phyloP scores from a whole-genome alignment of 495 filamentous ascomycete species.

The Trichoderma virens region DNA sequence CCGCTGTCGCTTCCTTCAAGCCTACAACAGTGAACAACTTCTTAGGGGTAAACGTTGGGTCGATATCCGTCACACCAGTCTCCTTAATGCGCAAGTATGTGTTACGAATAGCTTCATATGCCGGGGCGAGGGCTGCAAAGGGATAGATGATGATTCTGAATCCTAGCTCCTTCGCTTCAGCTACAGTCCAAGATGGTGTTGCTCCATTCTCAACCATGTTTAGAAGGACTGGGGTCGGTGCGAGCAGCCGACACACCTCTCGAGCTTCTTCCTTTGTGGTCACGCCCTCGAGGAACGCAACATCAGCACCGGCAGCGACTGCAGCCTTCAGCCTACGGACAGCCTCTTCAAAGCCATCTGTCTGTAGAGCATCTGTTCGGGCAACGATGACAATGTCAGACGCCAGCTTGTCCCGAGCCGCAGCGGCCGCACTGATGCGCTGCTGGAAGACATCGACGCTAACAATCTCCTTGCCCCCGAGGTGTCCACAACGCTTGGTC shows the following conservation, averaged over 20 bases:
- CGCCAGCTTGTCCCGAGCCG: conserved; percentile 27
- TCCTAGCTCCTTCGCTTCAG: conserved; percentile 49
- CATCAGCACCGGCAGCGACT: conserved; percentile 52
- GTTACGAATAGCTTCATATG: conserved; percentile 38
- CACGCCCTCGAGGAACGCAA: conserved; percentile 58
- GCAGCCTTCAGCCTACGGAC: conserved; percentile 48
- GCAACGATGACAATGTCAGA: conserved; percentile 63
- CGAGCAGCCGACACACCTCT: conserved; percentile 44
- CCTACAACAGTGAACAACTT: conserved; percentile 17
- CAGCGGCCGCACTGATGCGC: conserved; percentile 43
- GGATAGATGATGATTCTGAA: conserved; percentile 54
- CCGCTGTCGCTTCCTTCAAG: conserved; percentile 14
- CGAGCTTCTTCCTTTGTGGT: conserved; percentile 45
- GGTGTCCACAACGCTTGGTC: conserved; percentile 59
- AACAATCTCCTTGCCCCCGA: conserved; percentile 56
- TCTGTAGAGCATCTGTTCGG: conserved; percentile 59
- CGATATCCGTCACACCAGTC: conserved; percentile 34
- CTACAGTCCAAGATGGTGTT: conserved; percentile 41
- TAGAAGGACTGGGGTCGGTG: conserved; percentile 46
- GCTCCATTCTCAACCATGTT: conserved; percentile 55
- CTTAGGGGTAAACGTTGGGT: conserved; percentile 26
- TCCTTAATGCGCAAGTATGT: conserved; percentile 32
- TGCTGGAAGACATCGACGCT: conserved; percentile 40
- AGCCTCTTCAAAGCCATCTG: conserved; percentile 54
- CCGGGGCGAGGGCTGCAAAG: conserved; percentile 39